Evolutionary conservation across 305 asterid genomes (phyloP).

Genomic region (Solanum hybrid): DNA sequence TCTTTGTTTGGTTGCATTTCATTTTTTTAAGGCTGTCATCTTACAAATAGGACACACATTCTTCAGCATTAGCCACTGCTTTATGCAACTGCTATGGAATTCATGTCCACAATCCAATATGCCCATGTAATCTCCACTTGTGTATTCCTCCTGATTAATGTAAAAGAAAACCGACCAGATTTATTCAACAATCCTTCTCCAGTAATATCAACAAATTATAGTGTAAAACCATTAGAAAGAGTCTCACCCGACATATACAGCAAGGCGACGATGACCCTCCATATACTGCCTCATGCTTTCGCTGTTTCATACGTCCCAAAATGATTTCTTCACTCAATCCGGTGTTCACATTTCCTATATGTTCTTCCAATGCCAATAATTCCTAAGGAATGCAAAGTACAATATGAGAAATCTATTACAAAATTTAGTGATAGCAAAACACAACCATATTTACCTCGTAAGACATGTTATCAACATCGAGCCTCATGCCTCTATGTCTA

Average conservation of each 20-base stretch:
- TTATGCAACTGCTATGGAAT: slow-evolving; percentile 50
- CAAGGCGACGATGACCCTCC: slow-evolving; percentile 30
- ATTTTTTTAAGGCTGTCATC: slow-evolving; percentile 30
- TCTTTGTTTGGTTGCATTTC: neutral
- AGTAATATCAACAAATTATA: neutral
- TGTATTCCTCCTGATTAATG: slow-evolving; percentile 38
- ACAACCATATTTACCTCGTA: slow-evolving; percentile 38
- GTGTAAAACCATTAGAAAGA: neutral
- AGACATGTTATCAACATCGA: slow-evolving; percentile 62
- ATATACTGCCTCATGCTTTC: slow-evolving; percentile 11
- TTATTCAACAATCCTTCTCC: neutral
- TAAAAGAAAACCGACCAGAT: neutral
- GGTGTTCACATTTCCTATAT: slow-evolving; percentile 50
- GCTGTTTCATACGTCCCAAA: slow-evolving; percentile 20
- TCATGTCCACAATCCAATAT: slow-evolving; percentile 45
- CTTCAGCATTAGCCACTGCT: slow-evolving; percentile 47
- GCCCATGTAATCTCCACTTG: slow-evolving; percentile 35
- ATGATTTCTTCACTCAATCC: slow-evolving; percentile 41
- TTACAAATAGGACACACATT: slow-evolving; percentile 60
- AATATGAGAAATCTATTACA: neutral
- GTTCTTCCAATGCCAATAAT: slow-evolving; percentile 51
- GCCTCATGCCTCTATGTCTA: slow-evolving; percentile 54
- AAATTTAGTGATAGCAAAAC: neutral
- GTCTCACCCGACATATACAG: slow-evolving; percentile 50
- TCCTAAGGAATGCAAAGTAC: slow-evolving; percentile 23